phyloP scores from a whole-genome alignment of 2,329 filamentous ascomycete species.

The Xylariaceae sp. region DNA sequence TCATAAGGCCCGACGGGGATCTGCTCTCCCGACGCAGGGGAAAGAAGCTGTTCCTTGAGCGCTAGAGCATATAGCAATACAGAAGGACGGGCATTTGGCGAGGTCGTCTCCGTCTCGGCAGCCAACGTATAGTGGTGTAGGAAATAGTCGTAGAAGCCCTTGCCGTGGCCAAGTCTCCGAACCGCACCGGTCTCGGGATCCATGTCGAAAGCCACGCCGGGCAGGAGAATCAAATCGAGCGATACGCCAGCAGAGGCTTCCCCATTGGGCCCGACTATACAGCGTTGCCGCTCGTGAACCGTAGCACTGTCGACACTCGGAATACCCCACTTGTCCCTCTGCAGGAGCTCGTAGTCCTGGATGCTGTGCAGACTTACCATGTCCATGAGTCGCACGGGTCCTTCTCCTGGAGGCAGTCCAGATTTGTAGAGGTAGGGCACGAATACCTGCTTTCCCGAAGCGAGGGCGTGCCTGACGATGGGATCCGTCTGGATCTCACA shows the following conservation, averaged over 20 bases:
- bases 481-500: conserved; percentile 79
- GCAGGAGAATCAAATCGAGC: conserved; percentile 84
- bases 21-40: conserved; percentile 48
- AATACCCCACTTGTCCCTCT: conserved; percentile 86
- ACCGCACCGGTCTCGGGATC: conserved; percentile 49
- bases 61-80: conserved; percentile 68
- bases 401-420: conserved; percentile 40
- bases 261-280: conserved; percentile 58
- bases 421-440: conserved; percentile 79
- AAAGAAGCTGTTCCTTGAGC: conserved; percentile 77
- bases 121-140: conserved; percentile 63
- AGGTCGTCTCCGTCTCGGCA: conserved; percentile 31
- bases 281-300: conserved; percentile 62
- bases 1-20: conserved; percentile 75
- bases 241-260: conserved; percentile 40
- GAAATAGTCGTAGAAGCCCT: conserved; percentile 96
- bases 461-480: conserved; percentile 77
- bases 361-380: conserved; percentile 77
- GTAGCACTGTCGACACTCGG: conserved; percentile 70
- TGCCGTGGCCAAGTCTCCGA: conserved; percentile 83
- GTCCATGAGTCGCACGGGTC: conserved; percentile 74
- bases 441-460: conserved; percentile 75
- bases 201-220: conserved; percentile 84
- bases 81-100: conserved; percentile 33
- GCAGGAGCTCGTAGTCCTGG: conserved; percentile 70